Percentiles rank a stretch among this genome's conserved stretches.
phyloP scores from a whole-genome alignment of 768 basidiomycete genomes.

The Cystoderma amianthinum region DNA sequence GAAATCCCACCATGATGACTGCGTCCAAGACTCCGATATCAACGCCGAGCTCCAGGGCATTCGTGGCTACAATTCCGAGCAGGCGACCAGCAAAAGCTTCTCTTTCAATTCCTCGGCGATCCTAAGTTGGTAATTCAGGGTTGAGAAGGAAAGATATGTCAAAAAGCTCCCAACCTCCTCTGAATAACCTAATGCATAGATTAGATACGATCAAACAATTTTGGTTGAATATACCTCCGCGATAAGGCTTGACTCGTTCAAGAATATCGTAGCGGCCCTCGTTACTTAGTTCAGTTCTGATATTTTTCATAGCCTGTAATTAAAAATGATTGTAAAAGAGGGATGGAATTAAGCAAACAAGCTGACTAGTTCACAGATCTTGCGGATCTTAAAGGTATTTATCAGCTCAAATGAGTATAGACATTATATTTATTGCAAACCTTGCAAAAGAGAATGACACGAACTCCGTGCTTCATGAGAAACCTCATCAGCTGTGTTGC shows the following conservation, averaged over 20 bases:
- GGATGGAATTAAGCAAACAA: not conserved
- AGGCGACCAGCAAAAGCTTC: slow-evolving; percentile 83
- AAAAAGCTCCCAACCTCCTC: slow-evolving; percentile 39
- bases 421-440: slow-evolving; percentile 22
- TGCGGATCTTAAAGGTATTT: slow-evolving; percentile 51
- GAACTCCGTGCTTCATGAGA: slow-evolving; percentile 74
- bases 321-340: not conserved
- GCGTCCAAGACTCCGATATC: slow-evolving; percentile 87
- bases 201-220: not conserved
- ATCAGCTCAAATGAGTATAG: not conserved
- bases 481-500: slow-evolving; percentile 69
- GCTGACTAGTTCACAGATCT: slow-evolving; percentile 73
- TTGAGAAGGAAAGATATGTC: not conserved
- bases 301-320: slow-evolving; percentile 69
- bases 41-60: slow-evolving; percentile 87
- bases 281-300: slow-evolving; percentile 62
- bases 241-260: slow-evolving; percentile 71
- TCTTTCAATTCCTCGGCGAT: slow-evolving; percentile 75
- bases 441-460: slow-evolving; percentile 88
- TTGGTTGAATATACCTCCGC: slow-evolving; percentile 49
- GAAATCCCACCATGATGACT: slow-evolving; percentile 87
- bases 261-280: slow-evolving; percentile 76
- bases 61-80: slow-evolving; percentile 84
- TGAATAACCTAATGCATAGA: slow-evolving; percentile 51
- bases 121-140: slow-evolving; percentile 29